Evolutionary conservation across 352 stramenopile species (phyloP), one percentile per base, ranked within the genome.

Genomic region (Phytophthora megakarya): DNA sequence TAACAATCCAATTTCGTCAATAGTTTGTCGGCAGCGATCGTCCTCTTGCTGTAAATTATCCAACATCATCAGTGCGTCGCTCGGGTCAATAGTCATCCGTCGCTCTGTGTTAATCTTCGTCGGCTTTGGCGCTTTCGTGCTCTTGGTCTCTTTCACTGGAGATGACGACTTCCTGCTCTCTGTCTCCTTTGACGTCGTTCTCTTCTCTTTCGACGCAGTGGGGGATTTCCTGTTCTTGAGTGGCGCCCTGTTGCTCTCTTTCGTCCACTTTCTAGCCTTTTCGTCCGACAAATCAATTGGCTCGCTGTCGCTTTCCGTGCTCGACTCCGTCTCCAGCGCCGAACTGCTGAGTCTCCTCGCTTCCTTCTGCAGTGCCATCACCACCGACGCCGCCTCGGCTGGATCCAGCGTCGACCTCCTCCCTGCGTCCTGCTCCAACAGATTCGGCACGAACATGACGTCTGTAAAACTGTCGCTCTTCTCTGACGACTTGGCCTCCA

Each of bases 331-430:
- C 30, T 66, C 46, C 50, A 68, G 22, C 25, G 43, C 22, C 3
- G 50, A 57, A 21, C n/a, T 56, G 18, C 43, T 64, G 19, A 71
- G 11, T 46, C 46, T 56, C 18, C 32, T 51, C 19, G 49, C 44
- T 32, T 76, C 68, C 37, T 50, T 57, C 42, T 69, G 69, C 32
- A 90, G 37, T 15, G 76, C 72, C 8, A 75, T 57, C 9, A 90
- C 57, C 15, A 90, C 77, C 7, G 70, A 63, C 15, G 71, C 68
- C 0, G 70, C 80, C 33, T 86, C 81, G 0, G 54, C 70, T 5
- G 76, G 70, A 55, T 90, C 81, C 19, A 93, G 47, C 21, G 81
- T 93, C 28, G 71, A n/a, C 9, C 81, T 73, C 12, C 72, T 73
- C 33, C 23, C 18, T 15, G 48, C 47, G 6, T 70, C 61, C 18